Conservation (phyloP, 345 rosid species). For the Nephelium lappaceum region DNA sequence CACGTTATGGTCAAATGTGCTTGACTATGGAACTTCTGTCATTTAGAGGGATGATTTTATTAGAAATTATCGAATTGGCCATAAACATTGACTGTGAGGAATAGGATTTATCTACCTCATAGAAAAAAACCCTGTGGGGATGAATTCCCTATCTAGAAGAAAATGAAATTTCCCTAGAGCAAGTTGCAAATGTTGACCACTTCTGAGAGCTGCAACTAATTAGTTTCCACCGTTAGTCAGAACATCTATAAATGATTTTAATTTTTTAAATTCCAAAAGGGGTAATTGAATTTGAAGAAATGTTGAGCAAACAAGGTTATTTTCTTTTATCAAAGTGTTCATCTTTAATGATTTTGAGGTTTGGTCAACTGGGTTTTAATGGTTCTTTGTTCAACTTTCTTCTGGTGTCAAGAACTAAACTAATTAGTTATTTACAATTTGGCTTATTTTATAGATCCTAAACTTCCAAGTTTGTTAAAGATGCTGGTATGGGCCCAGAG, state of each 20-base stretch:
- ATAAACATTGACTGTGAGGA: neutral
- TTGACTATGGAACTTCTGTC: neutral
- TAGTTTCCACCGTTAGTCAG: neutral
- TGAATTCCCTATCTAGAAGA: neutral
- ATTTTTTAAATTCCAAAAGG: neutral
- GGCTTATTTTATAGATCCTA: constrained; percentile 64
- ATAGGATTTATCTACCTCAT: neutral
- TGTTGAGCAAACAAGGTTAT: neutral
- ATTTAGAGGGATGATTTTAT: neutral
- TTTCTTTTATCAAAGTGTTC: neutral
- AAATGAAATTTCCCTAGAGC: neutral
- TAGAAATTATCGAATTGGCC: neutral
- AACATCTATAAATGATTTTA: neutral
- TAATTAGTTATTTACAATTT: constrained; percentile 12
- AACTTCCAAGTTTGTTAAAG: constrained; percentile 90
- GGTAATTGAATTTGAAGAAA: neutral
- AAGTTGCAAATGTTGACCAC: neutral
- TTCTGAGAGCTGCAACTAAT: neutral
- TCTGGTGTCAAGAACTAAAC: neutral
- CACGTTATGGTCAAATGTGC: neutral
- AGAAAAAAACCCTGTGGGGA: neutral
- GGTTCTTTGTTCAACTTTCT: neutral
- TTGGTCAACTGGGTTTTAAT: neutral
- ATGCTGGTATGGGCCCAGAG: constrained; percentile 93
- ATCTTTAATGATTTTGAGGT: neutral